Conservation (phyloP, 257 asterid genomes). For the Ehretia macrophylla region DNA sequence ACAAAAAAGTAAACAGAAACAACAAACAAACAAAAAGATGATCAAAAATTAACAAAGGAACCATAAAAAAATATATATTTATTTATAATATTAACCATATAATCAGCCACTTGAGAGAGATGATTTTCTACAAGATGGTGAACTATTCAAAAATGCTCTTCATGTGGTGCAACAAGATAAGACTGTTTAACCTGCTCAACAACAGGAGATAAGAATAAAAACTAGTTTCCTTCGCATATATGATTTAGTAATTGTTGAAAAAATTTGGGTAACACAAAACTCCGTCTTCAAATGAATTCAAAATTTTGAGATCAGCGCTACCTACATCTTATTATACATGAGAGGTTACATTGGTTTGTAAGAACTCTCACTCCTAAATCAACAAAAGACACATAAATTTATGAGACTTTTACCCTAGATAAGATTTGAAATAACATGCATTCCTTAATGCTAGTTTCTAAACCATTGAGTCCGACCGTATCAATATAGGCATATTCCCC, state of each 20-base stretch:
- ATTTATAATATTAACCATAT: conserved; percentile 48
- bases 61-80: conserved; percentile 4
- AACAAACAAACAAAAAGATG: conserved; percentile 5
- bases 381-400: too few species aligned
- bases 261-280: not conserved
- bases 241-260: not conserved
- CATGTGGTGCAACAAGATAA: conserved; percentile 70
- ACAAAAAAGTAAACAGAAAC: conserved; percentile 1
- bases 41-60: not conserved
- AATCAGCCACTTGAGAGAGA: conserved; percentile 60
- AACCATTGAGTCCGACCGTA: conserved; percentile 62
- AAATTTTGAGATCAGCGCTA: too few species aligned
- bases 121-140: conserved; percentile 66
- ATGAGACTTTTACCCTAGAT: too few species aligned
- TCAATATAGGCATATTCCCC: conserved; percentile 80
- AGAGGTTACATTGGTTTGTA: too few species aligned
- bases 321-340: too few species aligned
- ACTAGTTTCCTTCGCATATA: not conserved
- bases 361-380: too few species aligned
- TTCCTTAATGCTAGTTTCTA: conserved; percentile 66
- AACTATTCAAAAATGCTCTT: conserved; percentile 61
- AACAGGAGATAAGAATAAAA: conserved; percentile 15
- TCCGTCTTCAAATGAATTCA: too few species aligned
- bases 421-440: not conserved
- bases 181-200: conserved; percentile 71